Evolutionary conservation across 345 rosid species (phyloP).

Genomic region (Fremontodendron californicum): DNA sequence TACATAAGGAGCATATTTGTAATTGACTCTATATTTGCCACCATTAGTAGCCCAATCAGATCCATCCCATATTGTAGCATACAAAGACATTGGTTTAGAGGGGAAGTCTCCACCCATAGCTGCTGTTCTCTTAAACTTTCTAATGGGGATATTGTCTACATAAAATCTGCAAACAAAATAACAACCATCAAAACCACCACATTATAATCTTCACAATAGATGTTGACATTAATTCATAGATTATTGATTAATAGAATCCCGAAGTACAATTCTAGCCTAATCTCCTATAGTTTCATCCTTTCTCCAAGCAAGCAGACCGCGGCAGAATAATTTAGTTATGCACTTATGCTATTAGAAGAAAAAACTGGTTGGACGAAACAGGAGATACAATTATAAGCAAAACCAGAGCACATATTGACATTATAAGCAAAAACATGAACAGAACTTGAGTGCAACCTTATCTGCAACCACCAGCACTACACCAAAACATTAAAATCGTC

Average conservation of each 20-base stretch:
- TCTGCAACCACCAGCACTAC: neutral
- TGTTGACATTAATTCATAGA: neutral
- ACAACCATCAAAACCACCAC: neutral
- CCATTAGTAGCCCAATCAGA: constrained; percentile 95
- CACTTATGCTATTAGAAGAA: neutral
- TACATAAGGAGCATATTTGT: constrained; percentile 80
- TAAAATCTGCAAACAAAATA: constrained; percentile 51
- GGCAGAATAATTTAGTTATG: constrained; percentile 7
- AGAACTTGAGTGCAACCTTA: no score
- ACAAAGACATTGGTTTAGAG: constrained; percentile 87
- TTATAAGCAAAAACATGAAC: no score
- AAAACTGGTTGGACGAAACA: constrained; percentile 4
- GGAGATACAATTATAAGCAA: constrained; percentile 14
- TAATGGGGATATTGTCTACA: constrained; percentile 66
- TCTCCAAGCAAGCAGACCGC: constrained; percentile 19
- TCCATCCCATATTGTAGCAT: constrained; percentile 95
- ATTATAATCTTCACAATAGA: neutral
- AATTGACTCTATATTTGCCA: constrained; percentile 85
- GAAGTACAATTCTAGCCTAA: neutral
- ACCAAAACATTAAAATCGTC: neutral
- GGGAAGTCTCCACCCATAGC: constrained; percentile 86
- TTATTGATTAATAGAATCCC: neutral
- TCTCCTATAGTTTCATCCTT: neutral
- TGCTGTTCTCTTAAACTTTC: constrained; percentile 63
- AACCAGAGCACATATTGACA: constrained; percentile 20